phyloP scores from a whole-genome alignment of 805 yeast genomes.

The Wickerhamiella sergipiensis region DNA sequence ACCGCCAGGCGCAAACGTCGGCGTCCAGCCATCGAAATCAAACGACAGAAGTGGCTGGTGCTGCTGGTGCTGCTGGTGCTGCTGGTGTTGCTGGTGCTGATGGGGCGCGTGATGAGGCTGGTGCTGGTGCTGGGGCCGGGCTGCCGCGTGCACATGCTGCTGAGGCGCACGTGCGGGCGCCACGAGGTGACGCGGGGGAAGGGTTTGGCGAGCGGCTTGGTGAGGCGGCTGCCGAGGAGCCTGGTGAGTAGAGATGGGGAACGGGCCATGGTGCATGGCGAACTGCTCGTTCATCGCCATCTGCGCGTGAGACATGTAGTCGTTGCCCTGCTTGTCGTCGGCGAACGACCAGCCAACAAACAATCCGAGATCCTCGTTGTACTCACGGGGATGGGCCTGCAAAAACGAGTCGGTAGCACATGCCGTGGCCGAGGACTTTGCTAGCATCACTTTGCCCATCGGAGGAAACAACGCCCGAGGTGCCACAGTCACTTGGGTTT shows the following conservation, averaged over 20 bases:
- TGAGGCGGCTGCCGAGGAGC: too few species aligned
- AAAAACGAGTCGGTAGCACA: conserved; percentile 1
- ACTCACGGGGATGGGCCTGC: neutral
- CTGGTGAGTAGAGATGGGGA: neutral
- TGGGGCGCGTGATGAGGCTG: too few species aligned
- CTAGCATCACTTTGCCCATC: neutral
- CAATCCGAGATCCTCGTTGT: neutral
- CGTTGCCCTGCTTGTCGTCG: neutral
- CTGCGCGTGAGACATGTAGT: neutral
- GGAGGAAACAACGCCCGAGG: neutral
- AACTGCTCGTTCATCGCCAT: neutral
- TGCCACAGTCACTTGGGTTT: neutral
- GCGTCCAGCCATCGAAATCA: neutral
- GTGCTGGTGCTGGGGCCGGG: too few species aligned
- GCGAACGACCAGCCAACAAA: neutral
- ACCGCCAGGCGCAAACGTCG: neutral
- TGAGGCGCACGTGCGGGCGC: neutral
- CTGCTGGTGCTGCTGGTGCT: neutral
- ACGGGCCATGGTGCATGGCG: too few species aligned
- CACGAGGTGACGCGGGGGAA: too few species aligned
- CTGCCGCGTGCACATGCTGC: too few species aligned
- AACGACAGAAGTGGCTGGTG: neutral
- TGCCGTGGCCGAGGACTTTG: neutral
- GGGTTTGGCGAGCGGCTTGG: neutral
- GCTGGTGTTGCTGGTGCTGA: neutral